A percentile compares a stretch with the other conserved stretches of the same genome.
Conservation (phyloP, 768 basidiomycete species). For the Lactarius evosmus region DNA sequence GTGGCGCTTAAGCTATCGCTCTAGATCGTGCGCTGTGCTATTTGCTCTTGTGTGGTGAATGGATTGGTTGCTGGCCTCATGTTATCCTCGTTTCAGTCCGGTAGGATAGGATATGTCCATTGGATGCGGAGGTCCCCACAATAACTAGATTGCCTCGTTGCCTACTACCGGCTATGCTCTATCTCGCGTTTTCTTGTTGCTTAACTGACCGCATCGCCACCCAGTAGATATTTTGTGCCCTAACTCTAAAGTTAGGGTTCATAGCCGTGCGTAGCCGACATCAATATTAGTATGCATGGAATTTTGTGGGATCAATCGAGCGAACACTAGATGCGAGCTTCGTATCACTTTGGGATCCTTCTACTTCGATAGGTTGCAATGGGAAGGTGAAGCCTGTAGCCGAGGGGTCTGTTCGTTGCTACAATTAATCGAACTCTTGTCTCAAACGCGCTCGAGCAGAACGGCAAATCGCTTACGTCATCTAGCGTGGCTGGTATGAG, state of each 20-base stretch:
- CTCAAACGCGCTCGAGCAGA: too few relatives aligned
- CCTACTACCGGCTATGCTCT: not conserved
- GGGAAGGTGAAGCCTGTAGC: too few relatives aligned
- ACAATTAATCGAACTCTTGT: too few relatives aligned
- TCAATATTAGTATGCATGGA: not conserved
- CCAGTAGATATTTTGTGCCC: not conserved
- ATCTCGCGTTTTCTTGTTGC: not conserved
- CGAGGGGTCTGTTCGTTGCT: too few relatives aligned
- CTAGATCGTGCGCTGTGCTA: slow-evolving; percentile 13
- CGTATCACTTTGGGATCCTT: too few relatives aligned
- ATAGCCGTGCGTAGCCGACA: not conserved
- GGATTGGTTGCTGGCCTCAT: not conserved
- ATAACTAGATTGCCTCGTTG: not conserved
- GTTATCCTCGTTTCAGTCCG: slow-evolving; percentile 10
- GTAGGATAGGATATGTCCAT: slow-evolving; percentile 19
- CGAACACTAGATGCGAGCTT: too few relatives aligned
- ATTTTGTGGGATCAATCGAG: not conserved
- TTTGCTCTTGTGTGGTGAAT: not conserved
- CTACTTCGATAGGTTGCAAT: too few relatives aligned
- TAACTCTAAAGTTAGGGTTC: not conserved
- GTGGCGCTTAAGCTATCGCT: slow-evolving; percentile 23
- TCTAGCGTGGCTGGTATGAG: slow-evolving; percentile 14
- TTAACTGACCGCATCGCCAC: not conserved
- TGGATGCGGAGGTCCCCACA: slow-evolving; percentile 14
- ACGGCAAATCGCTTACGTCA: slow-evolving; percentile 17